phyloP scores from a whole-genome alignment of 2,329 filamentous ascomycete genomes.

The Arthrobotrys pseudoclavata region DNA sequence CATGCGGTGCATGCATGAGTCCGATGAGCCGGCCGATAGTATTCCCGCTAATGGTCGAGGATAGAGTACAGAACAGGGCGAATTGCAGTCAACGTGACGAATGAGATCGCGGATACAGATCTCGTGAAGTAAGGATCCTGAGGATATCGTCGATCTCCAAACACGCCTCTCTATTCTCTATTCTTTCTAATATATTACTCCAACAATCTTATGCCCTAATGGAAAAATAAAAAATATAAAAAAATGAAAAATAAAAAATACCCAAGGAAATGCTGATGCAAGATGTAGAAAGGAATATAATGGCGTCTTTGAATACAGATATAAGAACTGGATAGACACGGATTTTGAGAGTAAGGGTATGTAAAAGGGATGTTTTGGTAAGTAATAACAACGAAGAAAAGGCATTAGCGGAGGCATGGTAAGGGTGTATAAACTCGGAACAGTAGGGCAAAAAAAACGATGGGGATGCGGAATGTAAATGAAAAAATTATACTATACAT shows the following conservation, averaged over 20 bases:
- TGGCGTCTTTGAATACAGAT: constrained; percentile 4
- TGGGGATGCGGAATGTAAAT: constrained; percentile 5
- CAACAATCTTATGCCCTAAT: background rate
- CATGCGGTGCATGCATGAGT: constrained; percentile 15
- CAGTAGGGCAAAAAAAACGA: constrained; percentile 6
- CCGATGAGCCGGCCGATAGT: constrained; percentile 6
- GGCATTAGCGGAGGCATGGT: constrained; percentile 15
- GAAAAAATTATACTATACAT: constrained; percentile 46
- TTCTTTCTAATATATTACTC: constrained; percentile 7
- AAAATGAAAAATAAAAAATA: too few species aligned
- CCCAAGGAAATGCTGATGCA: constrained; percentile 20
- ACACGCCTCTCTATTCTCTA: constrained; percentile 16
- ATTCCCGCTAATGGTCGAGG: background rate
- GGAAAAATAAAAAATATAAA: too few species aligned
- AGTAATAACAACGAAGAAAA: constrained; percentile 16
- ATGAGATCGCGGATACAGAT: background rate
- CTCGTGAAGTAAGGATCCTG: constrained; percentile 5
- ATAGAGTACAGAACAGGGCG: too few species aligned
- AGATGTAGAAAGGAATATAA: background rate
- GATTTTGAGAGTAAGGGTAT: background rate
- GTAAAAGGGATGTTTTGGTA: constrained; percentile 1
- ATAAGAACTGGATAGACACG: background rate
- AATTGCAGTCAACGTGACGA: background rate
- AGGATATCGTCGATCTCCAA: background rate
- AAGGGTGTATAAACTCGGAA: constrained; percentile 19